These are phyloP conservation scores for Boletus reticulatus DNA, from an alignment of 768 basidiomycete species.

Conservation along the genomic window DNA sequence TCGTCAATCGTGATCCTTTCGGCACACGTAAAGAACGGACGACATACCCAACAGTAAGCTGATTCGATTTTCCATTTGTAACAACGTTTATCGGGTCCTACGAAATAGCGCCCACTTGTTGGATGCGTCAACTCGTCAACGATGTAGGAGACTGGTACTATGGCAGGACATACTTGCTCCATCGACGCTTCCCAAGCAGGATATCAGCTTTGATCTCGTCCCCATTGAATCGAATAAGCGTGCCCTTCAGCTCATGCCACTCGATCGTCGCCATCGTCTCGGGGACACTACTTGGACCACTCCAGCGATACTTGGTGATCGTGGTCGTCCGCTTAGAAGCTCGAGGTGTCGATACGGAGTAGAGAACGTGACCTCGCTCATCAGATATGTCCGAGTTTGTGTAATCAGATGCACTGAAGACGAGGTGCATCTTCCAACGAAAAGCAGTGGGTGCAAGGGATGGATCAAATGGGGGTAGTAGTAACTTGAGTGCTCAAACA, in stretches of 20 bases:
- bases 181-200: conserved; percentile 23
- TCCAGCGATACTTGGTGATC: conserved; percentile 24
- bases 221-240: conserved; percentile 32
- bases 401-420: conserved; percentile 20
- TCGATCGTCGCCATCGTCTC: conserved; percentile 36
- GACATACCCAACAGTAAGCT: conserved; percentile 26
- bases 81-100: conserved; percentile 30
- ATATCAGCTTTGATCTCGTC: conserved; percentile 23
- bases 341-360: conserved; percentile 19
- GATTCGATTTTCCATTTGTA: conserved; percentile 36
- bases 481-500: not conserved
- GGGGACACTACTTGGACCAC: conserved; percentile 14
- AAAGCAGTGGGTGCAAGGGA: not conserved
- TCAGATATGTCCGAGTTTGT: conserved; percentile 20
- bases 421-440: conserved; percentile 16
- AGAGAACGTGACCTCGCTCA: conserved; percentile 17
- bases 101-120: conserved; percentile 32
- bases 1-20: not conserved
- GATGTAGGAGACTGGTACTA: not conserved
- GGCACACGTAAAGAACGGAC: not conserved
- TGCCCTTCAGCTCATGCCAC: conserved; percentile 28
- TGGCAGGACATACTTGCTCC: conserved; percentile 19
- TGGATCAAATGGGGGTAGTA: not conserved
- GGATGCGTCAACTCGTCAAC: not conserved
- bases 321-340: conserved; percentile 19